Evolutionary conservation across 495 filamentous ascomycete species (phyloP).

Genomic region (Gamarada debralockiae): DNA sequence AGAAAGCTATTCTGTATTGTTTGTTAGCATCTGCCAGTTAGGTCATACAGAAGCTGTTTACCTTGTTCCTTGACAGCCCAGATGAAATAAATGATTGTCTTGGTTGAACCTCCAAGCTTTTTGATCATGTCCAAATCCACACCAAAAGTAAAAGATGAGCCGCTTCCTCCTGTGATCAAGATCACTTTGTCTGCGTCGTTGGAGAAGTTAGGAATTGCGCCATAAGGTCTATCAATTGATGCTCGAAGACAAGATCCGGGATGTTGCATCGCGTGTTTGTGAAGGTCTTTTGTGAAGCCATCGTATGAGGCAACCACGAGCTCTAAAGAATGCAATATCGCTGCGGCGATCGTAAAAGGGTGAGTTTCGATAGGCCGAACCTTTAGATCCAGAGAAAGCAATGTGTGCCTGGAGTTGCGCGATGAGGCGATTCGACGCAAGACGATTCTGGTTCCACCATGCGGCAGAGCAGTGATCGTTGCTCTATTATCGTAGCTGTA

Average conservation of each 20-base stretch:
- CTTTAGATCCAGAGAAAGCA: constrained; percentile 56
- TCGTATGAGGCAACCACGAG: constrained; percentile 52
- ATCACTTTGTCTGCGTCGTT: constrained; percentile 54
- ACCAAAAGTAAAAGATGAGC: constrained; percentile 55
- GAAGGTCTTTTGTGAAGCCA: constrained; percentile 53
- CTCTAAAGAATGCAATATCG: constrained; percentile 35
- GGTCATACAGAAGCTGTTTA: constrained; percentile 22
- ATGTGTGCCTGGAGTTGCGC: constrained; percentile 52
- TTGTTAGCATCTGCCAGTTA: constrained; percentile 5
- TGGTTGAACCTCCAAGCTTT: constrained; percentile 39
- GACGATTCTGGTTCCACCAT: constrained; percentile 52
- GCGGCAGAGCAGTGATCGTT: constrained; percentile 48
- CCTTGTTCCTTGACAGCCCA: constrained; percentile 49
- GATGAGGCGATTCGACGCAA: constrained; percentile 39
- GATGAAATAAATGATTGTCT: constrained; percentile 47
- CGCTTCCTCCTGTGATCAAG: constrained; percentile 55
- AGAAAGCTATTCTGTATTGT: constrained; percentile 32
- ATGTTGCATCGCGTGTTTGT: constrained; percentile 43
- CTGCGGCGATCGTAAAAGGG: constrained; percentile 58
- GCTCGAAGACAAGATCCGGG: constrained; percentile 43
- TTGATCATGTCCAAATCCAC: constrained; percentile 46
- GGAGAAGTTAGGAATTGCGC: constrained; percentile 51
- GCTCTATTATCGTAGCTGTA: constrained; percentile 53
- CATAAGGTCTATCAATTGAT: constrained; percentile 56
- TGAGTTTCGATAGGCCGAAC: constrained; percentile 54